A percentile compares a stretch with the other conserved stretches of the same genome.
Evolutionary conservation across 2,329 filamentous ascomycete species (phyloP).

Genomic region (Metarhizium humberi): DNA sequence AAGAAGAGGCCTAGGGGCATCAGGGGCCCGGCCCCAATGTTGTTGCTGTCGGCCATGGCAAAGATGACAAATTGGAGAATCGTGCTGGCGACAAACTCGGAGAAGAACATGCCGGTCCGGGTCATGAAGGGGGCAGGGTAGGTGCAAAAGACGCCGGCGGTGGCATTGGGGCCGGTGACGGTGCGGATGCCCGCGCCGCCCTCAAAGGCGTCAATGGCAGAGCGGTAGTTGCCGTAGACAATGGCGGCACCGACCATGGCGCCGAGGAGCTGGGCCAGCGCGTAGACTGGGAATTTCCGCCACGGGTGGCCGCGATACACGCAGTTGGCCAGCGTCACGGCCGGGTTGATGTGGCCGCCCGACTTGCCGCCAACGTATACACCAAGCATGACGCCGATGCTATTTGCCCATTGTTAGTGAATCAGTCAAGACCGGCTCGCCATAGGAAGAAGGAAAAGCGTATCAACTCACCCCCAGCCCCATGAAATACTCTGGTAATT

Average conservation of each 20-base stretch:
- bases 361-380: constrained; percentile 58
- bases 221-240: constrained; percentile 54
- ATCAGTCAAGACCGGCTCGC: too few species aligned
- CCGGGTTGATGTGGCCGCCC: constrained; percentile 60
- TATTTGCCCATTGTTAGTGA: constrained; percentile 9
- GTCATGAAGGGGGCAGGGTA: constrained; percentile 61
- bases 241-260: constrained; percentile 53
- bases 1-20: constrained; percentile 59
- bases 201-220: constrained; percentile 55
- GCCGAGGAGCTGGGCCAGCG: constrained; percentile 55
- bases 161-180: constrained; percentile 48
- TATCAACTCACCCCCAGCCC: constrained; percentile 36
- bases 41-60: constrained; percentile 50
- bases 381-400: constrained; percentile 59
- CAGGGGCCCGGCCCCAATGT: constrained; percentile 45
- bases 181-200: constrained; percentile 52
- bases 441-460: not conserved
- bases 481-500: constrained; percentile 40
- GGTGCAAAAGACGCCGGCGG: constrained; percentile 64
- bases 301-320: constrained; percentile 60
- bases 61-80: constrained; percentile 66
- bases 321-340: constrained; percentile 62
- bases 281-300: constrained; percentile 61
- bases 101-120: constrained; percentile 59
- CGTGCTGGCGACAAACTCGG: constrained; percentile 58